Base-by-base conservation (phyloP, 805 yeast genomes). In the Pachysolen tannophilus region DNA sequence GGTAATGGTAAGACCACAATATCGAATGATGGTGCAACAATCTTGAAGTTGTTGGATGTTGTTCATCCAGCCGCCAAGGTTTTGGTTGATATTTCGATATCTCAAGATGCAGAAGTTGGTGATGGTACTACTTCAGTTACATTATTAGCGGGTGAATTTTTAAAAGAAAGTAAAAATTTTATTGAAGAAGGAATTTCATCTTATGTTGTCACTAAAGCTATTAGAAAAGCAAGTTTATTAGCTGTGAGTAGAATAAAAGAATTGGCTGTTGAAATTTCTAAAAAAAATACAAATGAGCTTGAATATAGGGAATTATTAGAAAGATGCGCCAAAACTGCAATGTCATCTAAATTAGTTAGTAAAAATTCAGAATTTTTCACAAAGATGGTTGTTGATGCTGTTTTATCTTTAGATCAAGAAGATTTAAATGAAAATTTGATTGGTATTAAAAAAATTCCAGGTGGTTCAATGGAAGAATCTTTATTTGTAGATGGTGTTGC, bases 41-140 rank as follows among this genome's bases (percentile, higher is more conserved):
- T 92, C 48, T 67, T 92, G 56, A 85, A 82, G 55, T 68, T 92
- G 38, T 63, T 92, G 46, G 98, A 92, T 53, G 94, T 92, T 37
- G 96, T 92, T 18, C 98, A 92, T 52, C 98, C 99, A 8, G 98
- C 99, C 8, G 98, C 98, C 9, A 87, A 86, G 58, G 88, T 90
- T 41, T 65, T 90, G 46, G 98, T 90, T 35, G 95, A 90, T 55
- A 83, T 90, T 39, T 83, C 96, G 13, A 81, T 94, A 56, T 87
- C 95, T 3, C 98, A 90, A 63, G 98, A 90, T 56, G 95, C 94
- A 41, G 97, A 90, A 59, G 95, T 92, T 44, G 98, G 98, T 41
- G 98, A 90, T 61, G 98, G 98, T 46, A 90, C 98, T 29, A 90
- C 98, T 1, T 82, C 95, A 20, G 98, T 90, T 15, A 84, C 97